Conservation (phyloP, 768 basidiomycete species). For the Phaeotremella fagi region DNA sequence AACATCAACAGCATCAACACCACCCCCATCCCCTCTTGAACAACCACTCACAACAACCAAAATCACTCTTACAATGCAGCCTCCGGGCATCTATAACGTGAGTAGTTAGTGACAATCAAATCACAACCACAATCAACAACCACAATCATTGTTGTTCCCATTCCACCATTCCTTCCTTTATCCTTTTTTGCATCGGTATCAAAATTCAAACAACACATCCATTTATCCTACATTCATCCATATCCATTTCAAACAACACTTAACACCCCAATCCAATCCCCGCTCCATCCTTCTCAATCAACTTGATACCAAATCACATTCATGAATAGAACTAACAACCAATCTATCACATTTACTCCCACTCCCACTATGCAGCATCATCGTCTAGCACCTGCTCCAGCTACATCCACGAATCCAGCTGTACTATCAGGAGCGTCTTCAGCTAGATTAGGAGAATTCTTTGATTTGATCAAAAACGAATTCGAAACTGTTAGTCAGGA, state of each 20-base stretch:
- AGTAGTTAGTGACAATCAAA: constrained; percentile 1
- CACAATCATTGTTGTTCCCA: too few species aligned
- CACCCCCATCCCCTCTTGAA: neutral
- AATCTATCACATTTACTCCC: neutral
- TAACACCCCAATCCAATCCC: too few species aligned
- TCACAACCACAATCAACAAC: too few species aligned
- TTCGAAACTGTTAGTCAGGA: constrained; percentile 72
- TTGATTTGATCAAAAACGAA: constrained; percentile 77
- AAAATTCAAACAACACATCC: too few species aligned
- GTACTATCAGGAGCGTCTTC: constrained; percentile 3
- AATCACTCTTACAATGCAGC: constrained; percentile 14
- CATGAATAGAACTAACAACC: too few species aligned
- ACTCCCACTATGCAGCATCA: constrained; percentile 32
- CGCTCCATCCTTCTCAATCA: too few species aligned
- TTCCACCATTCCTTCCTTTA: too few species aligned
- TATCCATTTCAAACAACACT: too few species aligned
- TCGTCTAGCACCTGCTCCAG: constrained; percentile 14
- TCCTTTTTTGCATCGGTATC: too few species aligned
- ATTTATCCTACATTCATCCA: too few species aligned
- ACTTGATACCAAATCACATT: too few species aligned
- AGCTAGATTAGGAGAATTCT: constrained; percentile 63
- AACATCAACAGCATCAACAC: neutral
- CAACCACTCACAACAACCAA: neutral
- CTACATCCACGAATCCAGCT: constrained; percentile 10
- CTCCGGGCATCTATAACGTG: constrained; percentile 28